These are phyloP conservation scores for Ambispora gerdemannii DNA, from an alignment of 192 early-diverging fungal genomes.

Conservation along the genomic window DNA sequence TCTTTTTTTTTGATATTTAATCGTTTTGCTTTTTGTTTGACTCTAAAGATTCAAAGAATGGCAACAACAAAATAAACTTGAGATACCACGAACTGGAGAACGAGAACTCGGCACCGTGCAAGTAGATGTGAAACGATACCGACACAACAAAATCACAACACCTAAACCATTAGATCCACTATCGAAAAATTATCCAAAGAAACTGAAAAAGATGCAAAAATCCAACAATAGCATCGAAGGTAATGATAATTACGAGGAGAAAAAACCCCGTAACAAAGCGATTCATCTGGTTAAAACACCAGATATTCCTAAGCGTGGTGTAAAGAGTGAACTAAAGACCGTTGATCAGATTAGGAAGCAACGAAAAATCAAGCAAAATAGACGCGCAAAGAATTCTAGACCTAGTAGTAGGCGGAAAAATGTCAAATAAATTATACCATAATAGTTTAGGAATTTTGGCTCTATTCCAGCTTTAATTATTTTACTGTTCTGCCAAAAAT, in stretches of 20 bases:
- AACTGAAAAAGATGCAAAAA: slow-evolving; percentile 43
- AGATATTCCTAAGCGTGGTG: background rate
- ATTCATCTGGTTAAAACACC: background rate
- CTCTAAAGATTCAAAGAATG: slow-evolving; percentile 74
- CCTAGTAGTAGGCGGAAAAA: too few species aligned
- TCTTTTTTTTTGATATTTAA: background rate
- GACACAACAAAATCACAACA: slow-evolving; percentile 71
- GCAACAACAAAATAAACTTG: slow-evolving; percentile 83
- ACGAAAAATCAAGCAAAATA: slow-evolving; percentile 23
- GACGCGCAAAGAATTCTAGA: slow-evolving; percentile 22
- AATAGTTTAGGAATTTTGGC: too few species aligned
- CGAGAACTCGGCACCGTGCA: slow-evolving; percentile 62
- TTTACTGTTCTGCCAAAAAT: too few species aligned
- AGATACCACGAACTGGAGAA: slow-evolving; percentile 83
- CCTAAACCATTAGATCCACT: slow-evolving; percentile 72
- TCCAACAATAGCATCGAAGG: background rate
- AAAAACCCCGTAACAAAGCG: background rate
- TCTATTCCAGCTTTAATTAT: too few species aligned
- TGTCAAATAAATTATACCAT: too few species aligned
- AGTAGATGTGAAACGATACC: slow-evolving; percentile 59
- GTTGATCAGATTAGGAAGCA: slow-evolving; percentile 18
- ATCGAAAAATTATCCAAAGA: slow-evolving; percentile 60
- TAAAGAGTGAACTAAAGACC: slow-evolving; percentile 25
- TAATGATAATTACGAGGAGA: background rate
- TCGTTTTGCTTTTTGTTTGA: background rate